These are phyloP conservation scores for Boletus sp. DNA, from an alignment of 1,284 basidiomycete genomes.

Conservation along the genomic window DNA sequence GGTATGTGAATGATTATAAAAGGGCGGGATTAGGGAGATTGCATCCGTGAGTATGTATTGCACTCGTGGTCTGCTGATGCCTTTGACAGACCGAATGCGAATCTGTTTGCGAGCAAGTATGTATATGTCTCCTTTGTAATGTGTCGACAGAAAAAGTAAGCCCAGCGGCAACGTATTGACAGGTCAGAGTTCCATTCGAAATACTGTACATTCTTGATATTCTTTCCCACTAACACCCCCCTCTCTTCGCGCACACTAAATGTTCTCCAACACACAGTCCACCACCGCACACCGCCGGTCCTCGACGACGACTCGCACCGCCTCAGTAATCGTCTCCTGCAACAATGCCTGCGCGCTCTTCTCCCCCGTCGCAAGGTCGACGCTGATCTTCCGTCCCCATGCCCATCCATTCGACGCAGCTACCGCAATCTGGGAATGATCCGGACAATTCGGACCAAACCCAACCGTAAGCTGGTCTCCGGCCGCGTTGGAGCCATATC, in stretches of 20 bases:
- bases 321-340: constrained; percentile 46
- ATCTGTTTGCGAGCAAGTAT: no score
- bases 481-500: constrained; percentile 48
- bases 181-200: neutral
- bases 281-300: constrained; percentile 64
- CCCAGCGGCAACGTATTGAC: neutral
- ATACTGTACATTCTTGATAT: neutral
- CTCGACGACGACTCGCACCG: constrained; percentile 52
- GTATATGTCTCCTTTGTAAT: no score
- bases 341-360: constrained; percentile 34
- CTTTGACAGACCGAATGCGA: no score
- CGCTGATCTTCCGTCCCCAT: constrained; percentile 52
- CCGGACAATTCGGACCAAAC: constrained; percentile 63
- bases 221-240: neutral
- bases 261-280: constrained; percentile 47
- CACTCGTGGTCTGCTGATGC: no score
- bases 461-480: constrained; percentile 57
- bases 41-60: no score
- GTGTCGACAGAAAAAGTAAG: no score
- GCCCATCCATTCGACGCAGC: constrained; percentile 63
- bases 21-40: no score
- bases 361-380: constrained; percentile 6
- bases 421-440: constrained; percentile 60
- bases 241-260: constrained; percentile 23
- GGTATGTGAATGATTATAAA: no score